Base-by-base conservation (phyloP, 805 yeast species). In the Wickerhamiella vanderwaltii region DNA sequence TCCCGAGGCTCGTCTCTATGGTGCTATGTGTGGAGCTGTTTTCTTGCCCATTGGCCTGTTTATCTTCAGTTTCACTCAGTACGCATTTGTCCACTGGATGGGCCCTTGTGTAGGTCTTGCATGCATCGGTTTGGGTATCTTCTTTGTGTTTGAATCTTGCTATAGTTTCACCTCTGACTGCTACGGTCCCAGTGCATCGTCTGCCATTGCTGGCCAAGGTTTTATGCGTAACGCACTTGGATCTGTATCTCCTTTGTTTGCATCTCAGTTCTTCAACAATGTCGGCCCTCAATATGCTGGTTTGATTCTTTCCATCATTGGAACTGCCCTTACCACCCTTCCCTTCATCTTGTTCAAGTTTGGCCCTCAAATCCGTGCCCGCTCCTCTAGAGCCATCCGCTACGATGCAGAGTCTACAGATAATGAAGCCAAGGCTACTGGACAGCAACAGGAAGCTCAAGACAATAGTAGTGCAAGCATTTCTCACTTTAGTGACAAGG, bases 241-340 rank as follows among this genome's bases (percentile, higher is more conserved):
- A 7, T 75, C 84, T 5, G 82, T 77, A 16, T 78, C 86, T 68
- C 95, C 95, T 43, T 66, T 86, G 45, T 85, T 86, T 62, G 81
- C 86, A 1, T 72, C 76, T 16, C 95, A 85, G 61, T 82, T 86
- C 94, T 78, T 79, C 63, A 57, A 69, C 15, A 75, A 68, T 33
- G 64, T 86, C 53, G 75, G 75, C 29, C 72, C 77, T 49, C 81
- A 73, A 51, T 84, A 94, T 93, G 95, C 94, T 9, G 53, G 53
- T 31, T 40, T 49, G 65, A 79, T 24, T 72, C 85, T 0, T 50
- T 79, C 53, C 6, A 73, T 79, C 32, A 43, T 49, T 23, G 51
- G 47, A 15, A 9, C 31, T n/a, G 9, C 35, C n/a, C 33, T 49
- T 15, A 49, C 53, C 9, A 7, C 30, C 13, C 32, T 59, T 13